Conservation (phyloP, 1,284 basidiomycete genomes). For the Melampsora americana region DNA sequence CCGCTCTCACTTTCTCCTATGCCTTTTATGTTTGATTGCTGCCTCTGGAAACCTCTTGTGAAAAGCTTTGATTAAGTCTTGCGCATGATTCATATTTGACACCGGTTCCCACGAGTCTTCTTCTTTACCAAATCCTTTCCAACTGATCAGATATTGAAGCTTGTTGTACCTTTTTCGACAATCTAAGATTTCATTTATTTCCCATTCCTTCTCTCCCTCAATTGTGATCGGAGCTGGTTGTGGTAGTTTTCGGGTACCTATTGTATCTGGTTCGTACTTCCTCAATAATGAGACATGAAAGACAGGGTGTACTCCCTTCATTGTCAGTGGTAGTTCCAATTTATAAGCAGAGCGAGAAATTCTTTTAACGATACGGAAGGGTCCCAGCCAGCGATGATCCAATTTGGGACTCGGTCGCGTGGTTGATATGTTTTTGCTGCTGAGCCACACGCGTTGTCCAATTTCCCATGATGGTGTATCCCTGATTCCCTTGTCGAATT, state of each 20-base stretch:
- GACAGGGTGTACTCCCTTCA: conserved; percentile 4
- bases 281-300: neutral
- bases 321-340: neutral
- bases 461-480: neutral
- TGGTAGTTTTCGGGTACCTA: neutral
- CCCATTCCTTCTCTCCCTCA: no score
- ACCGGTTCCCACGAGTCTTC: no score
- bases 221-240: no score
- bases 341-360: conserved; percentile 1
- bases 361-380: neutral
- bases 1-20: no score
- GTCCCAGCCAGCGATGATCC: conserved; percentile 1
- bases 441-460: neutral
- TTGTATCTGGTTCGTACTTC: neutral
- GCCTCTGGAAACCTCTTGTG: no score
- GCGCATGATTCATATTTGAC: no score
- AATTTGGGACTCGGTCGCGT: conserved; percentile 10
- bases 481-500: neutral
- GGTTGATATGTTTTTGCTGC: conserved; percentile 7
- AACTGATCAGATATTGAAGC: no score
- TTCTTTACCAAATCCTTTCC: no score
- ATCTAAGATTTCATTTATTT: no score
- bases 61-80: no score
- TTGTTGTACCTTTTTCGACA: no score
- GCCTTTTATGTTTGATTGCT: no score